phyloP scores from a whole-genome alignment of 805 yeast species.

The Candida taoyuanica region DNA sequence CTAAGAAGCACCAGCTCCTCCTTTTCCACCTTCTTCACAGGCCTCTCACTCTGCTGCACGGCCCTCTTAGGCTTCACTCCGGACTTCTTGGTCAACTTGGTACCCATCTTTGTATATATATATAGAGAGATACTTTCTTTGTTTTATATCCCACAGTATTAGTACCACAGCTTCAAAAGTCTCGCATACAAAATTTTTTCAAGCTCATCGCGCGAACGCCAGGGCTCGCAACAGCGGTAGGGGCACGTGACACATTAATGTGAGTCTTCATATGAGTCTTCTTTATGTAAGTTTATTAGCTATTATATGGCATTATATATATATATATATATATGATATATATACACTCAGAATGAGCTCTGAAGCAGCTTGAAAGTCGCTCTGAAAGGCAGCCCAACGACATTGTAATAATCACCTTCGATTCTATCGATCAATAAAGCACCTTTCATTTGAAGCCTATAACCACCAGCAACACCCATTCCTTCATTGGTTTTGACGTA shows the following conservation, averaged over 20 bases:
- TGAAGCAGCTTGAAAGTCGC: conserved; percentile 45
- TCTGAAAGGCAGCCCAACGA: conserved; percentile 80
- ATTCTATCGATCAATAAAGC: conserved; percentile 57
- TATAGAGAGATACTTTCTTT: neutral
- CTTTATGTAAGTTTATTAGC: no score
- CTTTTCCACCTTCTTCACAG: conserved; percentile 14
- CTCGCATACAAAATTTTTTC: conserved; percentile 7
- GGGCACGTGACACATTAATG: neutral
- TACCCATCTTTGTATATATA: conserved; percentile 10
- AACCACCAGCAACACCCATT: conserved; percentile 85
- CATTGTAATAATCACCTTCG: conserved; percentile 79
- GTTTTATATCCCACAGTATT: no score
- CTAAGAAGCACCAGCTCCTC: conserved; percentile 27
- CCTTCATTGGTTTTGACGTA: conserved; percentile 78
- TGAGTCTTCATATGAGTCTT: neutral
- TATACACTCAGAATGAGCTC: no score
- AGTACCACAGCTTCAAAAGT: neutral
- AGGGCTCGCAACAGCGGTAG: conserved; percentile 8
- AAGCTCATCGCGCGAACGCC: conserved; percentile 16
- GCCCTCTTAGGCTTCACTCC: conserved; percentile 20
- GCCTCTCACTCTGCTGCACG: conserved; percentile 7
- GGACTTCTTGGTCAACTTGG: conserved; percentile 18
- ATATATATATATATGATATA: no score
- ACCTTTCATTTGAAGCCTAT: conserved; percentile 73
- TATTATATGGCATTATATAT: no score